A percentile compares a stretch with the other conserved stretches of the same genome.
phyloP scores from a whole-genome alignment of 73 alveolate species.

The Uronychia setigera region DNA sequence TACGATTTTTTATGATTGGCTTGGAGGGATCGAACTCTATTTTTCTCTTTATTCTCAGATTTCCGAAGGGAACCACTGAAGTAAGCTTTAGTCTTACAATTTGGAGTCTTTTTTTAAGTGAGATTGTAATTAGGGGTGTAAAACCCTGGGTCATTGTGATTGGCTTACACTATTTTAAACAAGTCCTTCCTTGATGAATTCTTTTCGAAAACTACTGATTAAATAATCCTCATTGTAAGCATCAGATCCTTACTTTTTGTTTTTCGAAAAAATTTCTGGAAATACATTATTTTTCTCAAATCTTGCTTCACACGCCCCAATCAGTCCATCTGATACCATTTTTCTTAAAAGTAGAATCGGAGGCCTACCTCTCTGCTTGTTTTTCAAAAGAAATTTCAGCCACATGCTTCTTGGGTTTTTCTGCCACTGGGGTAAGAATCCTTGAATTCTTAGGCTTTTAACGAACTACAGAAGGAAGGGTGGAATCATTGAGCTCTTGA shows the following conservation, averaged over 20 bases:
- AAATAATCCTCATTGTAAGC: background rate
- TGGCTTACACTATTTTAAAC: background rate
- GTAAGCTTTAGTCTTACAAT: background rate
- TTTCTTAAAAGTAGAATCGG: background rate
- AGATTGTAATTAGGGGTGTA: background rate
- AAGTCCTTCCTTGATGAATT: background rate
- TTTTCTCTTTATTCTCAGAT: background rate
- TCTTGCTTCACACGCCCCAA: background rate
- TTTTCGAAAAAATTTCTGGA: background rate
- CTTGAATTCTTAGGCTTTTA: background rate
- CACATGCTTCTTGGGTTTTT: background rate
- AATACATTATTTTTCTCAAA: background rate
- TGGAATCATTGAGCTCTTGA: background rate
- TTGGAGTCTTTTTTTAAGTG: background rate
- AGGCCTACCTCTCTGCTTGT: background rate
- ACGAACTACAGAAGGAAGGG: background rate
- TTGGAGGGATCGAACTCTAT: no score
- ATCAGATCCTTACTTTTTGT: background rate
- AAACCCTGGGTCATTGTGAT: background rate
- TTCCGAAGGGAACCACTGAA: background rate
- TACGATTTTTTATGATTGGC: no score
- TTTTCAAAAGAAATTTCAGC: background rate
- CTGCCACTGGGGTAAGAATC: background rate
- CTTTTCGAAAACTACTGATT: background rate
- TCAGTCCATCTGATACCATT: background rate